Conservation (phyloP, 345 rosid genomes). For the Eucalyptus curtisii region DNA sequence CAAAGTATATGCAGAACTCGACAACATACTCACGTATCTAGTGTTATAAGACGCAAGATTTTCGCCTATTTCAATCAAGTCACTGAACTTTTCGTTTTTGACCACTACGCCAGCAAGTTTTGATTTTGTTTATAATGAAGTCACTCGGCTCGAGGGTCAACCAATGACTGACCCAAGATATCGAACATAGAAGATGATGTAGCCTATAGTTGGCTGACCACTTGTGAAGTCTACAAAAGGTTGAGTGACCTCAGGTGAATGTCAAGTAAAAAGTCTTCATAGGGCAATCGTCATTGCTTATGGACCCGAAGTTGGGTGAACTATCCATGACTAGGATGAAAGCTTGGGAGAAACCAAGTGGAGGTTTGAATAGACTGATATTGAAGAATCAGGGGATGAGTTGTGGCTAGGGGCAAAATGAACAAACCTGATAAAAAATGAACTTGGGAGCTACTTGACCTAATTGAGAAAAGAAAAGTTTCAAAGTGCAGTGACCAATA, state of each 20-base stretch:
- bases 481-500: background rate
- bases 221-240: background rate
- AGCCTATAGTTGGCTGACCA: background rate
- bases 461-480: background rate
- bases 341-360: background rate
- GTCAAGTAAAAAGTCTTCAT: background rate
- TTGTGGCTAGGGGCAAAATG: background rate
- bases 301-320: background rate
- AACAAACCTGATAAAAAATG: background rate
- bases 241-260: background rate
- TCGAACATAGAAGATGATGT: background rate
- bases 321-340: background rate
- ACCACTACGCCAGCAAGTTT: background rate
- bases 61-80: background rate
- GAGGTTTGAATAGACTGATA: background rate
- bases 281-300: background rate
- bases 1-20: background rate
- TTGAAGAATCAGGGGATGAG: background rate
- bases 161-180: background rate
- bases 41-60: background rate
- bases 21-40: background rate
- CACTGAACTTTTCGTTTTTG: background rate
- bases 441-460: background rate
- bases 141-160: background rate
- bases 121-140: background rate